Percentiles rank a stretch among this genome's conserved stretches.
These are phyloP conservation scores for Aspergillus neoniger DNA, from an alignment of 2,329 filamentous ascomycete genomes.

Conservation along the genomic window DNA sequence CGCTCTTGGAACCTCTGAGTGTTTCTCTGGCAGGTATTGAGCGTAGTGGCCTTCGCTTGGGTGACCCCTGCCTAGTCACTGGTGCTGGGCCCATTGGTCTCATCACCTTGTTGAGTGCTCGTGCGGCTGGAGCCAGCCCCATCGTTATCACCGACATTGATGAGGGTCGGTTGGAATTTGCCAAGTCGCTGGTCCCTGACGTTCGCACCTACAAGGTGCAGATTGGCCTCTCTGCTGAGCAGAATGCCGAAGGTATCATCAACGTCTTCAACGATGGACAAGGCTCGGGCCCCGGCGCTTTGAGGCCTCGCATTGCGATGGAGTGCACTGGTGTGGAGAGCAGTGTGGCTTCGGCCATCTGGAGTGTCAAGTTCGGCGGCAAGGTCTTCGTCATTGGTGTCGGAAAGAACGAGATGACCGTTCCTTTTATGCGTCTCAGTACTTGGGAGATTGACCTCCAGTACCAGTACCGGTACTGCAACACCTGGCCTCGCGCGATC, in stretches of 20 bases:
- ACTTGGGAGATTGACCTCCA: conserved; percentile 91
- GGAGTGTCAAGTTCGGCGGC: conserved; percentile 89
- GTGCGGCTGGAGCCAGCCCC: conserved; percentile 84
- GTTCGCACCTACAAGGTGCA: conserved; percentile 69
- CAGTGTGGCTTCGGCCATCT: conserved; percentile 82
- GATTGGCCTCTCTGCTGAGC: conserved; percentile 58
- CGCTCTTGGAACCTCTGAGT: conserved; percentile 84
- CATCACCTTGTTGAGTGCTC: conserved; percentile 79
- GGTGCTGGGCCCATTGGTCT: conserved; percentile 93
- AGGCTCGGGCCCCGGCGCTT: conserved; percentile 49
- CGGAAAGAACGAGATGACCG: conserved; percentile 90
- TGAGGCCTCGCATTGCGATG: conserved; percentile 79
- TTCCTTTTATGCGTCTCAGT: conserved; percentile 91
- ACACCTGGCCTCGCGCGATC: conserved; percentile 95
- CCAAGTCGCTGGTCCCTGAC: conserved; percentile 76
- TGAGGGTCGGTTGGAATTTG: conserved; percentile 78
- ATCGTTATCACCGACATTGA: conserved; percentile 95
- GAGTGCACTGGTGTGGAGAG: conserved; percentile 96
- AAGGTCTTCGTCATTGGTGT: conserved; percentile 97
- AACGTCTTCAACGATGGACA: conserved; percentile 61
- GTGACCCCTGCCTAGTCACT: conserved; percentile 85
- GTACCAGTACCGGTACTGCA: conserved; percentile 95
- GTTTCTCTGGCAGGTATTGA: conserved; percentile 89
- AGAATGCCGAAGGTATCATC: conserved; percentile 69
- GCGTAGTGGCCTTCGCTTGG: conserved; percentile 75